Evolutionary conservation across 2,329 filamentous ascomycete genomes (phyloP).

Genomic region (Epichloe sylvatica): DNA sequence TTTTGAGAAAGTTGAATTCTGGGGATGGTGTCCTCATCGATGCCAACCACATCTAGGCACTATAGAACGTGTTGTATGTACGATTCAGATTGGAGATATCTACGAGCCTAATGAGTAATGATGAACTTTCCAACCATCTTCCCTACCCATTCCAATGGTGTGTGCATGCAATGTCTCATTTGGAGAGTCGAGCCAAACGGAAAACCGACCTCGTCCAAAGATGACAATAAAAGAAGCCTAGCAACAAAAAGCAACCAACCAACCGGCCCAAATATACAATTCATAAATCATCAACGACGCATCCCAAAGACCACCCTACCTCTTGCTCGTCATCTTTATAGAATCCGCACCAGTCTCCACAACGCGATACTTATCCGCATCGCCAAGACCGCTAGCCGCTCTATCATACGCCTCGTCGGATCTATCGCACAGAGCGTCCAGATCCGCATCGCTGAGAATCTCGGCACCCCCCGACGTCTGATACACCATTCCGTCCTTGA

Average conservation of each 20-base stretch:
- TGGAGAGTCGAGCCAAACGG: too few species aligned
- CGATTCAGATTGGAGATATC: too few species aligned
- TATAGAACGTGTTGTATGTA: too few species aligned
- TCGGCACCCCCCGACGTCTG: slow-evolving; percentile 44
- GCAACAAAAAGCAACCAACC: slow-evolving; percentile 31
- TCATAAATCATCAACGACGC: neutral
- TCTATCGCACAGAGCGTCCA: slow-evolving; percentile 67
- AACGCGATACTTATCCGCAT: slow-evolving; percentile 57
- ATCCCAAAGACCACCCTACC: neutral
- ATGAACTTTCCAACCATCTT: too few species aligned
- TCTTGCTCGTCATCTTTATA: slow-evolving; percentile 27
- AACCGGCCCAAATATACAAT: neutral
- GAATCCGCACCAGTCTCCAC: slow-evolving; percentile 59
- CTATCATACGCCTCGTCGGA: slow-evolving; percentile 49
- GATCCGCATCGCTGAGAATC: slow-evolving; percentile 60
- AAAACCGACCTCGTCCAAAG: neutral
- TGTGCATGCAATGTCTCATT: too few species aligned
- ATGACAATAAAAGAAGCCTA: slow-evolving; percentile 14
- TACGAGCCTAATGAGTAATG: too few species aligned
- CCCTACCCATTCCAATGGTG: too few species aligned
- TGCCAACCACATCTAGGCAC: too few species aligned
- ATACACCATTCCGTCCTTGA: slow-evolving; percentile 59
- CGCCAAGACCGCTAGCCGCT: slow-evolving; percentile 66
- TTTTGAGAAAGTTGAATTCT: too few species aligned
- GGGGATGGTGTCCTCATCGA: too few species aligned